Conservation (phyloP, 108 stramenopile species). For the Craspedostauros australis region DNA sequence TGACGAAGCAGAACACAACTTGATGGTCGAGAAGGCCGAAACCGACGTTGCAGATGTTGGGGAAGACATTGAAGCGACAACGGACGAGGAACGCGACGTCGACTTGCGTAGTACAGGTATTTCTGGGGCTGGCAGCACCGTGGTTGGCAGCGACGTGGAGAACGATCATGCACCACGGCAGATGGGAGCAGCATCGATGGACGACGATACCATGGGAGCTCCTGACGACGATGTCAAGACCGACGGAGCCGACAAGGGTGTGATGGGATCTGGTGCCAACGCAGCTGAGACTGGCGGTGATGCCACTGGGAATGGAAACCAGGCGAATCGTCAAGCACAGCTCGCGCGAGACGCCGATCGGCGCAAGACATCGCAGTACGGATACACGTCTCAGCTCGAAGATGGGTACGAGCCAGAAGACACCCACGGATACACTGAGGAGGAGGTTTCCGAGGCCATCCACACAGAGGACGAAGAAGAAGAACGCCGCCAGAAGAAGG, state of each 20-base stretch:
- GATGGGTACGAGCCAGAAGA: slow-evolving; percentile 37
- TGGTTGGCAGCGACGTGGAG: too few relatives aligned
- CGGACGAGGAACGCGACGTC: slow-evolving; percentile 15
- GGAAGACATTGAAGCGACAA: slow-evolving; percentile 19
- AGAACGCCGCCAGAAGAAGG: slow-evolving; percentile 5
- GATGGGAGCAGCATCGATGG: too few relatives aligned
- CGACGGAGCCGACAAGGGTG: too few relatives aligned
- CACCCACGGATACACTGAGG: slow-evolving; percentile 33
- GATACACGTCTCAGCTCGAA: slow-evolving; percentile 20
- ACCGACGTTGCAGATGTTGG: slow-evolving; percentile 20
- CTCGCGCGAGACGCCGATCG: slow-evolving; percentile 12
- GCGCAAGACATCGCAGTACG: background rate
- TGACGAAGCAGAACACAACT: background rate
- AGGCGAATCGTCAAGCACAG: slow-evolving; percentile 13
- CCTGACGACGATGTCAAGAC: too few relatives aligned
- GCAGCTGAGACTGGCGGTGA: too few relatives aligned
- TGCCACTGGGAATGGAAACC: background rate
- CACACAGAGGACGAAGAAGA: slow-evolving; percentile 39
- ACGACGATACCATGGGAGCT: too few relatives aligned
- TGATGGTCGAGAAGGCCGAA: slow-evolving; percentile 6
- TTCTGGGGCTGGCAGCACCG: too few relatives aligned
- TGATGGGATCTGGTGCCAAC: too few relatives aligned
- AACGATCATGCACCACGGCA: too few relatives aligned
- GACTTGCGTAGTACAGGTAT: too few relatives aligned
- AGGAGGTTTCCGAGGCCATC: slow-evolving; percentile 36